Evolutionary conservation across 176 grass and related monocot genomes (phyloP), one percentile per base, ranked within the genome.

Genomic region (Carex cristatella): DNA sequence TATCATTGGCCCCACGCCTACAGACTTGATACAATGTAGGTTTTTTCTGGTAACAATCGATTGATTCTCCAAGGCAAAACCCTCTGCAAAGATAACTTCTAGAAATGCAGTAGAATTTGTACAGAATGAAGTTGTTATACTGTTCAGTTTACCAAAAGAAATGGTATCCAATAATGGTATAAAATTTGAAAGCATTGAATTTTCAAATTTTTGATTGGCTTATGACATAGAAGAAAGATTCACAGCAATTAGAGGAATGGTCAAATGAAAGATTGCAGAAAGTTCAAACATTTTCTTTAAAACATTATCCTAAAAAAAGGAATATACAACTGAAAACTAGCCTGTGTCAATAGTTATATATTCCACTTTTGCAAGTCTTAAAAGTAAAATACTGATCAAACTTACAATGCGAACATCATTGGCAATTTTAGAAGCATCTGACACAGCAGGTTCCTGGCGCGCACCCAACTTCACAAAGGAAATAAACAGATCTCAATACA

Each of bases 391-490:
- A 57, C 74, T 32, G 35, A 85, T 79, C 44, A 18, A 83, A 92
- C 95, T 98, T 87, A 98, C 95, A 86, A 93, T 94, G 63, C 94
- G 89, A 71, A 98, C 83, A 67, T 98, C 88, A 90, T 91, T 60
- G 40, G 88, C 77, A 82, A 93, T 92, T 89, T 98, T 98, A 35
- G 59, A 66, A 72, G 92, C 42, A 80, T 87, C 86, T 69, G 94
- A 92, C 84, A 80, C 56, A 62, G 86, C 82, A 87, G 91, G 80
- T 33, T 91, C 92, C 59, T 85, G 92, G 23, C 83, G 89, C 7
- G 76, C n/a, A 69, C 88, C 85, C 80, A 98, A 83, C 95, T 98
- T 89, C 57, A 80, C 74, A 40, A 69, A 77, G 73, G 65, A 27
- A 68, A 60, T 32, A 28, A 81, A 75, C 16, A 86, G 0, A 78